A percentile compares a stretch with the other conserved stretches of the same genome.
phyloP scores from a whole-genome alignment of 768 basidiomycete genomes.

The Grammothele lineata region DNA sequence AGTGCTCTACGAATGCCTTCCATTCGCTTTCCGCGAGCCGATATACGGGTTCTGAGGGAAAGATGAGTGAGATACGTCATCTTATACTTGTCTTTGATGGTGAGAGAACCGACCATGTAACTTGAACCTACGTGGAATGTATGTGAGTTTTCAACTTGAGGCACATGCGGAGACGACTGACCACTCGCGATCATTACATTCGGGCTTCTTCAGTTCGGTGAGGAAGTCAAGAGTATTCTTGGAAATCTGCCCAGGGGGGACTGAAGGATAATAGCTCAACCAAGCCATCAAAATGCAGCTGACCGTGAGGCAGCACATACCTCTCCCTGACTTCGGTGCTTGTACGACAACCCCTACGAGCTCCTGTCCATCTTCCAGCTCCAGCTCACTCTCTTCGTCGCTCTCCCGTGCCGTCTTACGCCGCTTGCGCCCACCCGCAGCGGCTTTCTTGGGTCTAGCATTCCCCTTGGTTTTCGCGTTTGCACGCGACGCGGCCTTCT shows the following conservation, averaged over 20 bases:
- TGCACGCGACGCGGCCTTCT: slow-evolving; percentile 2
- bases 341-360: slow-evolving; percentile 73
- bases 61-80: too few relatives aligned
- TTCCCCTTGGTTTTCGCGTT: slow-evolving; percentile 11
- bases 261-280: slow-evolving; percentile 24
- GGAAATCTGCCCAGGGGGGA: slow-evolving; percentile 82
- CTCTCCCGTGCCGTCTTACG: slow-evolving; percentile 34
- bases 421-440: slow-evolving; percentile 20
- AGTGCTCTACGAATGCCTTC: slow-evolving; percentile 73
- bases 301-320: slow-evolving; percentile 32
- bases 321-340: slow-evolving; percentile 80
- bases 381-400: slow-evolving; percentile 37
- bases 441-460: slow-evolving; percentile 13
- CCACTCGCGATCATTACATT: slow-evolving; percentile 85
- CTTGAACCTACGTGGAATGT: slow-evolving; percentile 2
- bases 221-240: slow-evolving; percentile 83
- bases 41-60: slow-evolving; percentile 63
- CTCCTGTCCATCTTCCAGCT: slow-evolving; percentile 60
- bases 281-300: background rate
- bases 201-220: slow-evolving; percentile 60
- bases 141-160: background rate
- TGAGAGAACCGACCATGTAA: slow-evolving; percentile 2
- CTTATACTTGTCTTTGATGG: too few relatives aligned
- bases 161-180: slow-evolving; percentile 26
- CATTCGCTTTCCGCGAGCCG: slow-evolving; percentile 85